phyloP scores from a whole-genome alignment of 306 rosid genomes.

The Fragaria nilgerrensis region DNA sequence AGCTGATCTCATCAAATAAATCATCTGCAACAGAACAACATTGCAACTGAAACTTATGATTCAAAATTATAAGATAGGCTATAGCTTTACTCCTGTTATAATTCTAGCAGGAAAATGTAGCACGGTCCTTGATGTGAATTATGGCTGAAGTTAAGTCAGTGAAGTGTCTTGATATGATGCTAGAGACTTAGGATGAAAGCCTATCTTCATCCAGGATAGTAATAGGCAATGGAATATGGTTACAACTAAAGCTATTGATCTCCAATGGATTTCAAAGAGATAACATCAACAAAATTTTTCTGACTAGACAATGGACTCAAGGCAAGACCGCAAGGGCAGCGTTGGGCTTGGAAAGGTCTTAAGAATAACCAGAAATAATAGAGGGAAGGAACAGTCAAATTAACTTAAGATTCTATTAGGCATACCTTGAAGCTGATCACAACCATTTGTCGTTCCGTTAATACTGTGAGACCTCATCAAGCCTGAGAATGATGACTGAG shows the following conservation, averaged over 20 bases:
- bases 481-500: slow-evolving; percentile 48
- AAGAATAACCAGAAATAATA: not conserved
- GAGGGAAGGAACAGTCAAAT: not conserved
- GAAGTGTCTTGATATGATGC: not conserved
- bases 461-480: slow-evolving; percentile 33
- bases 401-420: not conserved
- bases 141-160: not conserved
- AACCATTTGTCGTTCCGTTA: slow-evolving; percentile 38
- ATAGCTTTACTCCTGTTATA: not conserved
- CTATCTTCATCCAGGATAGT: not conserved
- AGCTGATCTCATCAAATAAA: slow-evolving; percentile 60
- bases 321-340: not conserved
- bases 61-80: slow-evolving; percentile 9
- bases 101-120: not conserved
- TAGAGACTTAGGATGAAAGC: not conserved
- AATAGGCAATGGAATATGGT: not conserved
- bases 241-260: not conserved
- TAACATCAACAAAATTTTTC: not conserved
- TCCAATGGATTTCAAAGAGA: slow-evolving; percentile 5
- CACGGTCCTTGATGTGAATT: not conserved
- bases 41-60: slow-evolving; percentile 11
- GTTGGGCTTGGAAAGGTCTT: not conserved
- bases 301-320: not conserved
- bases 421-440: slow-evolving; percentile 61
- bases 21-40: slow-evolving; percentile 60